Percentiles rank a stretch among this genome's conserved stretches.
phyloP scores from a whole-genome alignment of 225 moss, liverwort and hornwort genomes.

The Physcomitrium patens region DNA sequence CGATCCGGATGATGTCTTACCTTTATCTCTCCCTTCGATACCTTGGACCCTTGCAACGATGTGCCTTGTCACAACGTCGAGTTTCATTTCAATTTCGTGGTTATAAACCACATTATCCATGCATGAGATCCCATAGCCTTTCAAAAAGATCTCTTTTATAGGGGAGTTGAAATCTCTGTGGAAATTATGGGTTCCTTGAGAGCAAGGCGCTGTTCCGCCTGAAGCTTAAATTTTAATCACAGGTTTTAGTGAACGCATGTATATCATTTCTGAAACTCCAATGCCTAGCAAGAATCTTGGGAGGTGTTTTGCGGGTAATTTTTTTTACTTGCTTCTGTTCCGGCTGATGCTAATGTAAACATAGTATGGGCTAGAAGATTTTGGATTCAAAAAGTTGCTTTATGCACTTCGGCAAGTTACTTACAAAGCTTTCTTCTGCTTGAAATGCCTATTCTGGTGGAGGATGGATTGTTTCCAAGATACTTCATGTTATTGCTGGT shows the following conservation, averaged over 20 bases:
- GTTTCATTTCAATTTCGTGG: not conserved
- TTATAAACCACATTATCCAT: not conserved
- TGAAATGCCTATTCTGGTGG: no score
- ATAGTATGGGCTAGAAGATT: no score
- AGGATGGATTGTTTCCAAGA: no score
- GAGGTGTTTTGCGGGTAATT: not conserved
- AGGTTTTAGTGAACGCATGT: not conserved
- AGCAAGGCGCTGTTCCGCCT: not conserved
- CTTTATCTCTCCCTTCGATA: not conserved
- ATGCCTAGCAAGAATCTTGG: not conserved
- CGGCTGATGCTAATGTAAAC: not conserved
- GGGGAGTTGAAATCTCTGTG: not conserved
- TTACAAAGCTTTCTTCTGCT: no score
- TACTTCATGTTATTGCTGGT: no score
- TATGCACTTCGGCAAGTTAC: no score
- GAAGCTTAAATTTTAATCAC: not conserved
- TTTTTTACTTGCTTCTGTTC: not conserved
- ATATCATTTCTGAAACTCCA: not conserved
- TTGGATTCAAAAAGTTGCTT: no score
- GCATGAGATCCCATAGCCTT: not conserved
- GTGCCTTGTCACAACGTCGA: not conserved
- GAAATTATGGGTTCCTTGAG: not conserved
- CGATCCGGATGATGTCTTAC: not conserved
- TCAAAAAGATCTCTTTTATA: not conserved
- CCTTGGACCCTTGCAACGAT: not conserved